Base-by-base conservation (phyloP, 2,329 filamentous ascomycete genomes). In the Hypoxylon sp. region DNA sequence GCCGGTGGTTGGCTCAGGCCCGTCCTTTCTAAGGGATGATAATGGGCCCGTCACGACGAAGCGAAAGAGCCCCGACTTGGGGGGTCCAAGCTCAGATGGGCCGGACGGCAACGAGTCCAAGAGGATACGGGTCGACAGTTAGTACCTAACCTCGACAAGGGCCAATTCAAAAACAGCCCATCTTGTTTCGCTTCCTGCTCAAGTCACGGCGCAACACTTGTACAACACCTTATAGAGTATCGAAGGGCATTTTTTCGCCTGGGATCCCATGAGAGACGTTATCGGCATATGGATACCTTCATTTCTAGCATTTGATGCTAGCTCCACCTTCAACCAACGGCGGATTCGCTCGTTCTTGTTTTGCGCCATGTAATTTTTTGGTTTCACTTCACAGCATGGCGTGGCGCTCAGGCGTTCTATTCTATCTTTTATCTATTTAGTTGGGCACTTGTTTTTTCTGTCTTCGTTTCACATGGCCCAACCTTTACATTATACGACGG, bases 21-120 rank as follows among this genome's bases (percentile, higher is more conserved):
- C 86, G 2, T 87, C 84, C 55, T 88, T 88, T 64, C 67, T 88
- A 50, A 77, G 84, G 55, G 85, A 88, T 17, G 85, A 88, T 21
- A 71, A 72, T 46, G 69, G 62, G 27, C 48, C 62, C 20, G 67
- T 67, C 15, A 58, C 74, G 0, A 70, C 74, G n/a, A 86, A 86
- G 71, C 75, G 83, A 58, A 86, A 86, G 73, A 86, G 82, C 56
- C 82, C 82, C 1, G 83, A 86, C 7, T 74, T 77, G 29, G 73
- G 70, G n/a, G 74, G 75, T 2, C 70, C 75, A 1, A 70, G 72
- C 7, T 73, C 74, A 1, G 81, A 83, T 21, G 69, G 73, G 2
- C 70, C 75, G 3, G 80, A 81, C 20, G 71, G 72, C 15, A 74
- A 72, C n/a, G 83, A 85, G 21, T 66, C 80, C 7, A 86, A 86